These are phyloP conservation scores for Nakazawaea ishiwadae DNA, from an alignment of 805 yeast species.

Conservation along the genomic window DNA sequence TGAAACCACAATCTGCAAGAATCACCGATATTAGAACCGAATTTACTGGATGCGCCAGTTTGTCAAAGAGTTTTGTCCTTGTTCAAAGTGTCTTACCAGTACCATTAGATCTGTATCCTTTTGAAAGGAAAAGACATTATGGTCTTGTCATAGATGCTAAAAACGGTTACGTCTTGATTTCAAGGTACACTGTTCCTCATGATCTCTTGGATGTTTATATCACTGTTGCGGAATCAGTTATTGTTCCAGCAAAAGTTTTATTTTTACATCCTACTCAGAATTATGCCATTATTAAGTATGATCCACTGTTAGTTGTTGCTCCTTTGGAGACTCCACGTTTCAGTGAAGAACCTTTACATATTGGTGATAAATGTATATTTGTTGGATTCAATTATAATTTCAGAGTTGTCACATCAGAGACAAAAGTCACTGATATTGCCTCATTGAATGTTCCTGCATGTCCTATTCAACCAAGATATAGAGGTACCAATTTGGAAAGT, in stretches of 20 bases:
- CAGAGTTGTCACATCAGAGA: constrained; percentile 68
- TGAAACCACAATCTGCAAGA: constrained; percentile 59
- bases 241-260: constrained; percentile 73
- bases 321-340: constrained; percentile 67
- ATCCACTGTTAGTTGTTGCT: constrained; percentile 68
- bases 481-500: constrained; percentile 81
- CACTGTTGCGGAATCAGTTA: constrained; percentile 80
- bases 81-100: constrained; percentile 63
- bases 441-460: constrained; percentile 70
- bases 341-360: constrained; percentile 47
- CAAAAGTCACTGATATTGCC: constrained; percentile 71
- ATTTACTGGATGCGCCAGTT: constrained; percentile 44
- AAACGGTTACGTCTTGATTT: constrained; percentile 73
- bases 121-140: constrained; percentile 55
- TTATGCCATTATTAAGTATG: constrained; percentile 79
- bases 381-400: constrained; percentile 73
- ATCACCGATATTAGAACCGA: constrained; percentile 66
- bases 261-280: constrained; percentile 87
- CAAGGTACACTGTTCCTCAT: constrained; percentile 78
- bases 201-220: constrained; percentile 72
- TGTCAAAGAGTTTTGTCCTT: constrained; percentile 67
- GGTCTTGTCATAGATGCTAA: constrained; percentile 82
- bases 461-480: constrained; percentile 67
- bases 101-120: constrained; percentile 71
- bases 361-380: constrained; percentile 76